Percentiles rank a stretch among this genome's conserved stretches.
Evolutionary conservation across 1,139 yeast genomes (phyloP).

Genomic region (Blastobotrys arbuscula): DNA sequence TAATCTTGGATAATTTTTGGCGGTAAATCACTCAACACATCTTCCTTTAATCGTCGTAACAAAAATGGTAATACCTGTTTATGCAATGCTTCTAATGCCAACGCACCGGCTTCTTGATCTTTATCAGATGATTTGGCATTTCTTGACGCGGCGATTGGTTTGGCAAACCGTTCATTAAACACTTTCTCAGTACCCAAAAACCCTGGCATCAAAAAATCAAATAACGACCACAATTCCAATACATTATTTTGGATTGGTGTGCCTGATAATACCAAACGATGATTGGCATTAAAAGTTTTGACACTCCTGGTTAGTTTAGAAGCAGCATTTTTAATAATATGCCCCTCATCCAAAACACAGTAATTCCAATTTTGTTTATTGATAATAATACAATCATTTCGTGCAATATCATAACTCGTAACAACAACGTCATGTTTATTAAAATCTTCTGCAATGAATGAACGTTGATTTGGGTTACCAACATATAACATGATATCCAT

Average conservation of each 20-base stretch:
- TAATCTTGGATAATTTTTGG: conserved; percentile 98
- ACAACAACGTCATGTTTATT: conserved; percentile 74
- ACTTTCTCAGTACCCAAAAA: conserved; percentile 92
- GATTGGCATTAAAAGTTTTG: conserved; percentile 76
- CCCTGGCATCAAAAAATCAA: conserved; percentile 98
- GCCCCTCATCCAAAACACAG: conserved; percentile 97
- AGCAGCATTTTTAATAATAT: conserved; percentile 85
- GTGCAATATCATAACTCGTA: conserved; percentile 92
- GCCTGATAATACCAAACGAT: conserved; percentile 85
- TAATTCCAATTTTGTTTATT: conserved; percentile 71
- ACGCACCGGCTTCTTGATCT: conserved; percentile 95
- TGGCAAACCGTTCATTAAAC: conserved; percentile 92
- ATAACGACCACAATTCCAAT: conserved; percentile 91
- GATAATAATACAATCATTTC: conserved; percentile 76
- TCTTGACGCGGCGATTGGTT: conserved; percentile 93
- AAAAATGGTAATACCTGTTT: conserved; percentile 95
- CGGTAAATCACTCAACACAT: conserved; percentile 91
- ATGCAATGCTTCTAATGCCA: conserved; percentile 92
- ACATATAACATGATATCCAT: conserved; percentile 80
- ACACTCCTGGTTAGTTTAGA: conserved; percentile 89
- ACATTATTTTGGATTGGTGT: conserved; percentile 98
- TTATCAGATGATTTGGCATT: conserved; percentile 86
- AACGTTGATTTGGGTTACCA: conserved; percentile 80
- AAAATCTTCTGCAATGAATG: conserved; percentile 49
- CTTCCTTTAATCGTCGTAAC: conserved; percentile 93